These are phyloP conservation scores for Acacia acuminata DNA, from an alignment of 306 rosid genomes.

Conservation along the genomic window DNA sequence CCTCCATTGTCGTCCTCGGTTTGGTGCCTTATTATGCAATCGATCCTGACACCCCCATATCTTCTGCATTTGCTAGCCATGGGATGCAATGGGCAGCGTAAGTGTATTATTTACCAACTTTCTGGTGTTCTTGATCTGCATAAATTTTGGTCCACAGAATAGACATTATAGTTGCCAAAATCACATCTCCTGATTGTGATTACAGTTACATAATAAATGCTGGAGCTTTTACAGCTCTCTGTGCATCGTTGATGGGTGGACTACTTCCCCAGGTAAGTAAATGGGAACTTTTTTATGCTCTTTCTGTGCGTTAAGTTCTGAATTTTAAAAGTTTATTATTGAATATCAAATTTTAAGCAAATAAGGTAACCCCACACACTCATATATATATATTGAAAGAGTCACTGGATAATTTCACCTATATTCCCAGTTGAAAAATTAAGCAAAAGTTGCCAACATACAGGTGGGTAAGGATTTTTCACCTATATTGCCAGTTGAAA, in stretches of 20 bases:
- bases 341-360: neutral
- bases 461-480: neutral
- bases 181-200: conserved; percentile 35
- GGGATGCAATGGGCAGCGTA: conserved; percentile 97
- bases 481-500: neutral
- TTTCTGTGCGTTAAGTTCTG: neutral
- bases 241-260: conserved; percentile 87
- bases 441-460: neutral
- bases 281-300: neutral
- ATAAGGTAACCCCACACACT: neutral
- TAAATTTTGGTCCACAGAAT: neutral
- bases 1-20: conserved; percentile 82
- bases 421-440: neutral
- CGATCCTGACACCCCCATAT: conserved; percentile 94
- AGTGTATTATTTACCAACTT: conserved; percentile 38
- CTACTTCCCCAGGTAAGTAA: conserved; percentile 86
- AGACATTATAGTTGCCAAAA: neutral
- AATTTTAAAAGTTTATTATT: neutral
- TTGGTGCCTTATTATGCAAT: conserved; percentile 86
- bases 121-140: neutral
- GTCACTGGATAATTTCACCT: neutral
- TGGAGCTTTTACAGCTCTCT: conserved; percentile 89
- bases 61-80: conserved; percentile 75
- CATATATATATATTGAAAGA: neutral
- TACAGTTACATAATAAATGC: conserved; percentile 77